Conservation (phyloP, 2,329 filamentous ascomycete genomes). For the Scedosporium aurantiacum region DNA sequence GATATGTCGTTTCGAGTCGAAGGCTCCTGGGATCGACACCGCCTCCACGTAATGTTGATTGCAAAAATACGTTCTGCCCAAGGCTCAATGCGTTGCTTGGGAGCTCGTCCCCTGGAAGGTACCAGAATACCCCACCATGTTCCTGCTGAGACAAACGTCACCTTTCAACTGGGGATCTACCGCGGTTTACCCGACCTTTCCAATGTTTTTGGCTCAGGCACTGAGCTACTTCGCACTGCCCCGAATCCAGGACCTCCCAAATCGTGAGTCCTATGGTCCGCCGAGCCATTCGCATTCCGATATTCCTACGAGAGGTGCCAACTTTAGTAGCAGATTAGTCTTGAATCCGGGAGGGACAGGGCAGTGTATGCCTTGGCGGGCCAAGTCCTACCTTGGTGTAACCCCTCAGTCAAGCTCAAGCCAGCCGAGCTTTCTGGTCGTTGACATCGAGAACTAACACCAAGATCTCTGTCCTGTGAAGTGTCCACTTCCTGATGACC, state of each 20-base stretch:
- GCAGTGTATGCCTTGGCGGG: too few relatives aligned
- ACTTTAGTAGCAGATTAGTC: too few relatives aligned
- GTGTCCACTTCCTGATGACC: not conserved
- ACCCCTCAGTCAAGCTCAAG: not conserved
- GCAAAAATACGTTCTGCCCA: not conserved
- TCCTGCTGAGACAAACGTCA: not conserved
- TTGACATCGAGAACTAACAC: not conserved
- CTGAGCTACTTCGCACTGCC: too few relatives aligned
- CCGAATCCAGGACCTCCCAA: not conserved
- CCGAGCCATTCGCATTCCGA: not conserved
- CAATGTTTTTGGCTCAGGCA: too few relatives aligned
- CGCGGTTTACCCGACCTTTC: too few relatives aligned
- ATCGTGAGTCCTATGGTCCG: not conserved
- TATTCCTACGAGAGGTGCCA: not conserved
- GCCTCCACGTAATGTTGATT: not conserved
- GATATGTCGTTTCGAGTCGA: too few relatives aligned
- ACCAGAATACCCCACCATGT: not conserved
- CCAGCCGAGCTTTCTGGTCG: not conserved
- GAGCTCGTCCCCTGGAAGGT: not conserved
- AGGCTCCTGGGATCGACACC: too few relatives aligned
- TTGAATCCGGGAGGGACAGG: not conserved
- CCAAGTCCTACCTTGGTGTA: not conserved
- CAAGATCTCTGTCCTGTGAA: not conserved
- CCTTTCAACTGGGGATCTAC: too few relatives aligned
- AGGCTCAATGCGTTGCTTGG: not conserved